Evolutionary conservation across 2,329 filamentous ascomycete species (phyloP), one percentile per base, ranked within the genome.

Genomic region (Paracoccidioides brasiliensis): DNA sequence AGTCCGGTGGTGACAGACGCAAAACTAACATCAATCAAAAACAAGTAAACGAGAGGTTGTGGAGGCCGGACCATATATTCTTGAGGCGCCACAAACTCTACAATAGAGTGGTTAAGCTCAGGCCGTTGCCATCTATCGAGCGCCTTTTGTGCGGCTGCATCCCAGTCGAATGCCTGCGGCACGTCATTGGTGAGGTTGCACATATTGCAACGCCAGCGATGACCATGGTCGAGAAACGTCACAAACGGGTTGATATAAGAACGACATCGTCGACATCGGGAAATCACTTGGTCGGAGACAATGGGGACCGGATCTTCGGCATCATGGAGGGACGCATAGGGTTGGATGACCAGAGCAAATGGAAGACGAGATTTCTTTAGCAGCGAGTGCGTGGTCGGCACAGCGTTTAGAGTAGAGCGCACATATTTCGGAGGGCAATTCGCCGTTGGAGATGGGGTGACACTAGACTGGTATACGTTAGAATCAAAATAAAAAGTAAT

Each of bases 151-250:
- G 90, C 79, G 46, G 88, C 85, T 38, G 89, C 85, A 72, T 98
- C 93, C 93, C 93, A 98, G 70, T 98, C 93, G 63, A 98, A 98
- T 41, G 90, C 90, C 72, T 98, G 93, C n/a, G 93, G 93, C 42
- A 97, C 91, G 64, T 98, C 93, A 69, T 98, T 98, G 63, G 90
- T 96, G 61, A 98, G 78, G 72, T 95, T 97, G 73, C 93, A 98
- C 90, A 98, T 96, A 74, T 98, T 98, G 76, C 93, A 98, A 67
- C 91, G 85, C 93, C 93, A 98, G 67, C 93, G 82, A 74, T 98
- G 93, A 49, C 93, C 93, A 67, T 97, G 89, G 65, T 98, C 93
- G 58, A 98, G 76, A 75, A 98, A 98, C 49, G 88, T 89, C 57
- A 95, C 93, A 64, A 91, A 98, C 10, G 93, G 90, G 70, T 97